Conservation (phyloP, 73 alveolate genomes). For the Paramecium tetraurelia region DNA sequence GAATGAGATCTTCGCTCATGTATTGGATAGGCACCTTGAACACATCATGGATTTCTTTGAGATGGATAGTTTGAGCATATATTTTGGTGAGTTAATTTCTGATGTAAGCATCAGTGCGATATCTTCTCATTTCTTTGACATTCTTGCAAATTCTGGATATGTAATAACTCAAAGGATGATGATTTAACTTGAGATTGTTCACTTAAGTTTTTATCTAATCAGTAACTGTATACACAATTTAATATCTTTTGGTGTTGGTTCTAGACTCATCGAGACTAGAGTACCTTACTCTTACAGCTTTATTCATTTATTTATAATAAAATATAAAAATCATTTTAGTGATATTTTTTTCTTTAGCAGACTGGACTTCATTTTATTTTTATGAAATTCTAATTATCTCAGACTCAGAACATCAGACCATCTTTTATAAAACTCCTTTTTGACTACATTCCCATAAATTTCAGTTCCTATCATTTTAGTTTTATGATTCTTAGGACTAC, state of each 20-base stretch:
- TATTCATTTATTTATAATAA: background rate
- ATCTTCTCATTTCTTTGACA: background rate
- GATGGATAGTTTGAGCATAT: background rate
- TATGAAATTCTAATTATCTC: background rate
- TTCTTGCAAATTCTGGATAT: background rate
- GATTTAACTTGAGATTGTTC: background rate
- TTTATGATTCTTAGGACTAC: background rate
- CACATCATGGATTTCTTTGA: background rate
- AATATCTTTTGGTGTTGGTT: background rate
- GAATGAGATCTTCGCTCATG: background rate
- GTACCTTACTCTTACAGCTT: background rate
- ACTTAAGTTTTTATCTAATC: background rate
- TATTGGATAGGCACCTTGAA: background rate
- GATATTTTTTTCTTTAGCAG: background rate
- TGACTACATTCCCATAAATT: background rate
- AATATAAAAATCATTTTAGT: background rate
- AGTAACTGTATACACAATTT: background rate
- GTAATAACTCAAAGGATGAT: background rate
- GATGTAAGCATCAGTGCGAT: background rate
- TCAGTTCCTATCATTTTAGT: background rate
- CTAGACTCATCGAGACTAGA: background rate
- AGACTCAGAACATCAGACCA: slow-evolving; percentile 3
- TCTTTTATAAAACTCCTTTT: background rate
- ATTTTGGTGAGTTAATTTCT: background rate
- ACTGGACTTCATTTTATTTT: background rate